Evolutionary conservation across 2,329 filamentous ascomycete genomes (phyloP), one percentile per base, ranked within the genome.

Genomic region (Claviceps capensis): DNA sequence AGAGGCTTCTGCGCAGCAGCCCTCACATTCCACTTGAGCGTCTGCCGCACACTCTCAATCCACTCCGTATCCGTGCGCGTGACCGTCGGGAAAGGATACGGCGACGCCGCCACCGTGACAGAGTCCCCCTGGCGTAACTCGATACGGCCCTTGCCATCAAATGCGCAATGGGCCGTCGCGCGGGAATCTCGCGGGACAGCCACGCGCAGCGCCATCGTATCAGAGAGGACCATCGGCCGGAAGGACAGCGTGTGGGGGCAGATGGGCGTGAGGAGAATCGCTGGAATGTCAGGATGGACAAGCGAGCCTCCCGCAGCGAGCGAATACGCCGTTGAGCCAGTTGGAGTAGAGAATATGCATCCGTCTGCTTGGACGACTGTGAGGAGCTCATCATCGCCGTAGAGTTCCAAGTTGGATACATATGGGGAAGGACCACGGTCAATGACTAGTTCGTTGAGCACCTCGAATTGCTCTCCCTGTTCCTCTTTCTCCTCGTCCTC

Each of bases 391-490:
- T 95, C 86, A 64, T 98, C 93, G 56, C 90, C 93, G 66, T 95
- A 97, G 11, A 98, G 76, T 71, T 98, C 93, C 41, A 98, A 77
- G 69, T 95, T 95, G 44, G 91, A 97, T 54, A 98, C 91, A 65
- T 97, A 98, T 19, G 91, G 90, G 16, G 88, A 95, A 62, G 93
- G 93, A 57, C 93, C 93, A 54, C 93, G 87, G 70, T 98, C 93
- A 61, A 98, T 97, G 67, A 98, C 91, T 49, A 98, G 82, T 71
- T 98, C 93, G 69, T 98, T 98, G 57, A 98, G 81, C 19, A 98
- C 91, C 71, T 98, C 93, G 57, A 96, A 97, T 62, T 95, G 90
- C 71, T 97, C 91, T 45, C 85, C 88, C 67, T 96, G 90, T 60
- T 93, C 85, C 58, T 84, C 78, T 41, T 81, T 80, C n/a, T 79